These are phyloP conservation scores for Rhizopogon vulgaris DNA, from an alignment of 768 basidiomycete species.

Conservation along the genomic window DNA sequence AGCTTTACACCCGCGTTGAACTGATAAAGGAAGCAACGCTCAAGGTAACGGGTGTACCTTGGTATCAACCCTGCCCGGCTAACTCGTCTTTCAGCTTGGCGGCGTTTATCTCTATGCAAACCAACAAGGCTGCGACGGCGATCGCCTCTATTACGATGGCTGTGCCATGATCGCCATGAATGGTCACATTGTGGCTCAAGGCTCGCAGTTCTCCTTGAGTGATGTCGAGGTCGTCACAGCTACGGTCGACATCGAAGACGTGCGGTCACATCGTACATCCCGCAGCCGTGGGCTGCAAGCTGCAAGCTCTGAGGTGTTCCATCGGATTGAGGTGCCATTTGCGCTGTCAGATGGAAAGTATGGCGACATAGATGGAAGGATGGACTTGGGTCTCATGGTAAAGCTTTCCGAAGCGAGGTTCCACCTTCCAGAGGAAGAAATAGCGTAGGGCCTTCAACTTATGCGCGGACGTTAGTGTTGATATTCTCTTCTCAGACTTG, in stretches of 20 bases:
- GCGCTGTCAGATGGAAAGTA: constrained; percentile 73
- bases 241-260: constrained; percentile 95
- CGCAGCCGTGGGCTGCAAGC: constrained; percentile 91
- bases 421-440: constrained; percentile 92
- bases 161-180: constrained; percentile 96
- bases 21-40: constrained; percentile 95
- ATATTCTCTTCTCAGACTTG: constrained; percentile 50
- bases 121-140: constrained; percentile 98
- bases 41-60: constrained; percentile 49
- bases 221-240: constrained; percentile 97
- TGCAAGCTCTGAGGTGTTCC: constrained; percentile 65
- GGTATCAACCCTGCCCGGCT: neutral
- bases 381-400: constrained; percentile 43
- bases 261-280: constrained; percentile 79
- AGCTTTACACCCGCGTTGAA: constrained; percentile 85
- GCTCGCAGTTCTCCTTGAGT: constrained; percentile 90
- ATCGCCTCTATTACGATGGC: constrained; percentile 96
- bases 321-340: constrained; percentile 78
- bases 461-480: neutral
- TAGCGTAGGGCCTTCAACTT: constrained; percentile 62
- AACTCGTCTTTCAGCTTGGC: constrained; percentile 59
- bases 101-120: constrained; percentile 98
- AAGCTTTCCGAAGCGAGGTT: constrained; percentile 36
- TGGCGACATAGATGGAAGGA: constrained; percentile 40
- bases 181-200: constrained; percentile 88